Percentiles rank a stretch among this genome's conserved stretches.
Conservation (phyloP, 176 grass and related monocot species). For the Lolium perenne region DNA sequence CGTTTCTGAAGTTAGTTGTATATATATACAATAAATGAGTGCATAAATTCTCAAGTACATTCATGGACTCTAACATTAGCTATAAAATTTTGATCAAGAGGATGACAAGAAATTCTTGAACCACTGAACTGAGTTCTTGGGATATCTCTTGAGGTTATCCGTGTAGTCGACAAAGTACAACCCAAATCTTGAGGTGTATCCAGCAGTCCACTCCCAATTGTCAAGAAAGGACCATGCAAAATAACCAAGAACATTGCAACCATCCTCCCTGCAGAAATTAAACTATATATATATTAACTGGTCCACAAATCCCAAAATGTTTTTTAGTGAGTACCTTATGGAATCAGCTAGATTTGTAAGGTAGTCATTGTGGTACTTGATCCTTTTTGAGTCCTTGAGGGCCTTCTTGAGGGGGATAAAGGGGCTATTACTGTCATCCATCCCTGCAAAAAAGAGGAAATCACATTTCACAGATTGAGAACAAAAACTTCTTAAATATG, state of each 20-base stretch:
- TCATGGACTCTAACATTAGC: neutral
- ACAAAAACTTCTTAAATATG: neutral
- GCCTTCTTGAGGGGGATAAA: conserved; percentile 65
- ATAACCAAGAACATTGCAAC: conserved; percentile 72
- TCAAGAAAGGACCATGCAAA: conserved; percentile 84
- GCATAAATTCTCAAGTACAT: neutral
- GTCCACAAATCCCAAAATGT: neutral
- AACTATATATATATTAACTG: neutral
- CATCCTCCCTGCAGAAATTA: conserved; percentile 60
- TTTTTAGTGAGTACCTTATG: conserved; percentile 49
- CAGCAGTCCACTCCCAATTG: conserved; percentile 82
- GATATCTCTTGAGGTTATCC: conserved; percentile 71
- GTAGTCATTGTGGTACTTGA: conserved; percentile 70
- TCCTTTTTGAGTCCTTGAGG: conserved; percentile 69
- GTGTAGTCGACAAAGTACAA: conserved; percentile 67
- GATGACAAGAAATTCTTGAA: conserved; percentile 62
- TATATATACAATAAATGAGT: neutral
- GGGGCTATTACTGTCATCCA: conserved; percentile 67
- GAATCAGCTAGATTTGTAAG: conserved; percentile 62
- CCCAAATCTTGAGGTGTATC: conserved; percentile 75
- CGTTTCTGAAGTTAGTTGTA: too few relatives aligned
- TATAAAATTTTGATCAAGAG: conserved; percentile 30
- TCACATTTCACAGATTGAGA: neutral
- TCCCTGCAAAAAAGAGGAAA: conserved; percentile 36
- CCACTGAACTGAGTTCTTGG: conserved; percentile 78